These are phyloP conservation scores for Polyporus tsugae DNA, from an alignment of 1,284 basidiomycete genomes.

Conservation along the genomic window DNA sequence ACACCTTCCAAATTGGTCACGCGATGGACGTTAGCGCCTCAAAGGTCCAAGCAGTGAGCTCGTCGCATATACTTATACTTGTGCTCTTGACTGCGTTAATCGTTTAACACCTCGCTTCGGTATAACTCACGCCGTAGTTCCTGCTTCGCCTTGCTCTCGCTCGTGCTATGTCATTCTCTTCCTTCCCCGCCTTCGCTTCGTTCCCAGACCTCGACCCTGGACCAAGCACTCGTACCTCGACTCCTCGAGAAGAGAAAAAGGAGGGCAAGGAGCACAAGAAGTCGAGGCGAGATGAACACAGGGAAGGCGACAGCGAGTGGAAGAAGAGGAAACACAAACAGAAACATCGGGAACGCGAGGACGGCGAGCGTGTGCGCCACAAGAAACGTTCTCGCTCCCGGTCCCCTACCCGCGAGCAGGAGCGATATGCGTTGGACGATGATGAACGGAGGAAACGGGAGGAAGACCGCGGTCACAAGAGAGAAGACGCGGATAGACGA, in stretches of 20 bases:
- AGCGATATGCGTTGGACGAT: constrained; percentile 30
- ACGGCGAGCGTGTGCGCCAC: constrained; percentile 20
- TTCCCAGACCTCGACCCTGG: constrained; percentile 65
- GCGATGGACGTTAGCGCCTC: background rate
- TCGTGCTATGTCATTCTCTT: constrained; percentile 58
- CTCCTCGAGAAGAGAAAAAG: constrained; percentile 35
- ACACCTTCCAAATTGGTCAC: constrained; percentile 4
- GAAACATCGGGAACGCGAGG: constrained; percentile 29
- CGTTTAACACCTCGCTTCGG: background rate
- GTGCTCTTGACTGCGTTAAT: background rate
- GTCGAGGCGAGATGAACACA: constrained; percentile 25
- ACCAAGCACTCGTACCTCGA: constrained; percentile 39
- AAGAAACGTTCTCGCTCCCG: constrained; percentile 21
- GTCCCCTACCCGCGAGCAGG: constrained; percentile 2
- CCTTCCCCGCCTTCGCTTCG: constrained; percentile 66
- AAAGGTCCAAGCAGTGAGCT: background rate
- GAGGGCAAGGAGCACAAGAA: constrained; percentile 35
- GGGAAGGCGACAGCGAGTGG: constrained; percentile 17
- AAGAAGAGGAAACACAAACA: constrained; percentile 27
- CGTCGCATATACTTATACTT: no score
- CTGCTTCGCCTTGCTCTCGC: background rate
- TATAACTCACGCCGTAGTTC: no score
- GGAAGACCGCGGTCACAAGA: constrained; percentile 40
- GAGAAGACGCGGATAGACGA: background rate
- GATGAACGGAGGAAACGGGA: constrained; percentile 50